Conservation (phyloP, 441 rosid species). For the Aquilaria agallochum region DNA sequence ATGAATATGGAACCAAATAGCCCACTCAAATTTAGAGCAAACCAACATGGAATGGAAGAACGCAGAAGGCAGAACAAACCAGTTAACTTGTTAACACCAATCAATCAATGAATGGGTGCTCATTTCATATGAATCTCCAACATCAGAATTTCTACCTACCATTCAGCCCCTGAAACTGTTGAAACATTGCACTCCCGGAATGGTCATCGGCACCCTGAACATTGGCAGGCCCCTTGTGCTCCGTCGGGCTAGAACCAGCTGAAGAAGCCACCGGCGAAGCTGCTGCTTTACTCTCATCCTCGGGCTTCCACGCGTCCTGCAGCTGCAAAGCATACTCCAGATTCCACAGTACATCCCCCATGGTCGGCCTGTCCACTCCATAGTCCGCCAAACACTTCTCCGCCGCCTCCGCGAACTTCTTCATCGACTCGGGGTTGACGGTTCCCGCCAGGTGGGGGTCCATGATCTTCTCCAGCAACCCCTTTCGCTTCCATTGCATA, state of each 20-base stretch:
- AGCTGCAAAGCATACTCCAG: slow-evolving; percentile 92
- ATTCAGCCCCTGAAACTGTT: slow-evolving; percentile 46
- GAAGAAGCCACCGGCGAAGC: slow-evolving; percentile 17
- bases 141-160: slow-evolving; percentile 36
- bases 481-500: slow-evolving; percentile 90
- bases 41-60: background rate
- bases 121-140: background rate
- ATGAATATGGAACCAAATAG: slow-evolving; percentile 4
- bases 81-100: background rate
- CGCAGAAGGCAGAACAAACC: background rate
- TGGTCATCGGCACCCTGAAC: slow-evolving; percentile 39
- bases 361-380: slow-evolving; percentile 85
- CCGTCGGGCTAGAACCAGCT: slow-evolving; percentile 31
- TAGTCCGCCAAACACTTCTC: slow-evolving; percentile 88
- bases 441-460: slow-evolving; percentile 67
- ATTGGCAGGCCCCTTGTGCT: slow-evolving; percentile 32
- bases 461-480: slow-evolving; percentile 66
- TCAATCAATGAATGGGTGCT: background rate
- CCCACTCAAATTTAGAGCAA: background rate
- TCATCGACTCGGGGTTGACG: slow-evolving; percentile 80
- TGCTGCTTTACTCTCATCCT: slow-evolving; percentile 45
- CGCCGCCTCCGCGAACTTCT: slow-evolving; percentile 82
- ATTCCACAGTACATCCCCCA: slow-evolving; percentile 97
- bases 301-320: slow-evolving; percentile 64
- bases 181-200: slow-evolving; percentile 60